Conservation (phyloP, 148 eudicot genomes). For the Camellia granthamiana region DNA sequence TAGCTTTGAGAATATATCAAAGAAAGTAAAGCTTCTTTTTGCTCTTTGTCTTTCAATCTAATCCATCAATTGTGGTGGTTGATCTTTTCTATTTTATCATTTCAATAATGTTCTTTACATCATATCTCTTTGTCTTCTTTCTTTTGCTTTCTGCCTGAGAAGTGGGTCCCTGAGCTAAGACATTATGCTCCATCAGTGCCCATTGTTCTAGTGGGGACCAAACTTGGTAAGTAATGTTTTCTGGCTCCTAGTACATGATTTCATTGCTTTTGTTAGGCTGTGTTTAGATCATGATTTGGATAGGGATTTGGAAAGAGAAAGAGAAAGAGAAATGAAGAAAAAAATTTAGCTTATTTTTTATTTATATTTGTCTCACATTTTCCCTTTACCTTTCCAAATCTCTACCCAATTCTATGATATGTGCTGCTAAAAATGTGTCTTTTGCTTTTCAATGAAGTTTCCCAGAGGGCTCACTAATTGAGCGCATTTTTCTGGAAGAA, state of each 20-base stretch:
- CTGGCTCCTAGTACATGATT: not conserved
- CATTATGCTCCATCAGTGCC: conserved; percentile 54
- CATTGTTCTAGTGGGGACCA: conserved; percentile 51
- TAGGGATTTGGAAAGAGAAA: no score
- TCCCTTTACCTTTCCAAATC: no score
- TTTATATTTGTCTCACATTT: no score
- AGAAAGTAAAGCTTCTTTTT: conserved; percentile 28
- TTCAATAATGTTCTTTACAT: not conserved
- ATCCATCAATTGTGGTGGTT: not conserved
- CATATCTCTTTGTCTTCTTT: conserved; percentile 9
- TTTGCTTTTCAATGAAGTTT: conserved; percentile 27
- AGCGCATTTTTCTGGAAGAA: not conserved
- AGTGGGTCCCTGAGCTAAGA: conserved; percentile 54
- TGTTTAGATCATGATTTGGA: no score
- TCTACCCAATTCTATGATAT: not conserved
- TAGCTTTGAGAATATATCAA: conserved; percentile 44
- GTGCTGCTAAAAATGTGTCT: conserved; percentile 7
- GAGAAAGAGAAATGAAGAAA: no score
- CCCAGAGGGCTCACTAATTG: not conserved
- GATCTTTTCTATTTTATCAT: not conserved
- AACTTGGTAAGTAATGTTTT: conserved; percentile 32
- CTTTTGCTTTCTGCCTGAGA: conserved; percentile 21
- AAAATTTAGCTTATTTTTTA: no score
- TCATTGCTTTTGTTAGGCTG: not conserved
- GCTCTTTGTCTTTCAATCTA: conserved; percentile 6